Base-by-base conservation (phyloP, 202 grass and related monocot genomes). In the Brachypodium distachyon region DNA sequence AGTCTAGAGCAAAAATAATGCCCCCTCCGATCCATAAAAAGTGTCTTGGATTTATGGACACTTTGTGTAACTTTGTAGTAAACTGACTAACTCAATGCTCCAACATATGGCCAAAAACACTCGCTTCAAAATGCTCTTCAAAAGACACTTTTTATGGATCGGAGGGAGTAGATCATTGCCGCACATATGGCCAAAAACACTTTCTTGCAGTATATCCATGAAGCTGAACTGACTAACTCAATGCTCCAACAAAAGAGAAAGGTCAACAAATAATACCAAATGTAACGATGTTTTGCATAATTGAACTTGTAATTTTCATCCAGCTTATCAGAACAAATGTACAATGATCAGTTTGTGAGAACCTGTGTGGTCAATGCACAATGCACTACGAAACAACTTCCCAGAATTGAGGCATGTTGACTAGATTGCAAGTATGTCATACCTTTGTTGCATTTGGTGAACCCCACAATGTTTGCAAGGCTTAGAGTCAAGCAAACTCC, bases 401-500 rank as follows among this genome's bases (percentile, higher is more conserved):
- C 60, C 19, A 31, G 0, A 12, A 14, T 0, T 21, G 14, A 67
- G 8, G 61, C 22, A 69, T 29, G 33, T 41, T 65, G 21, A 62
- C 51, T 36, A 51, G 9, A 77, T 22, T 64, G 5, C 19, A 61
- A 38, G 55, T 49, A 51, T 12, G 22, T 7, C 33, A 51, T 88
- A 99, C 96, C 96, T 96, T 99, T 99, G 59, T 89, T 93, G 50
- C 96, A 99, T 88, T 92, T 99, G 42, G 96, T 99, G 90, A 99
- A 99, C n/a, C 96, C 96, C 90, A 99, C 83, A 62, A 99, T 99
- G 74, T 99, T 99, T 67, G 96, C 96, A 79, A 99, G 70, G 61
- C 92, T 93, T 44, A 99, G 83, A 55, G 65, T 99, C 78, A 99
- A 93, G 73, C 96, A 99, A 88, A 99, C 96, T 85, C 92, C 96